phyloP scores from a whole-genome alignment of 306 rosid species.

The Quercus cerris region DNA sequence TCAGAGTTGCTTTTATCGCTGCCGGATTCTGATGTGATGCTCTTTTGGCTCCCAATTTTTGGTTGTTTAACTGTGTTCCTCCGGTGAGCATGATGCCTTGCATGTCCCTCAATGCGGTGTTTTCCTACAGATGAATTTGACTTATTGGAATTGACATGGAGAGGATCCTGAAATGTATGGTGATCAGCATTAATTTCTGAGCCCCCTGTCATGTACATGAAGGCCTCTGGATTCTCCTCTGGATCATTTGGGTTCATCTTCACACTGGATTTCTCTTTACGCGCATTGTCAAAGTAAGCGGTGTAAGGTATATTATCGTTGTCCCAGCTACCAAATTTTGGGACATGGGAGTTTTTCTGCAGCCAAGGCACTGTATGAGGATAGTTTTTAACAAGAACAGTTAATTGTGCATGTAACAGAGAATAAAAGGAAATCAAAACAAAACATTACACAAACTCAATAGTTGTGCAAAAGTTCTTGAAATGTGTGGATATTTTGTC shows the following conservation, averaged over 20 bases:
- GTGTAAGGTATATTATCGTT: conserved; percentile 41
- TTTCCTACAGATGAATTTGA: background rate
- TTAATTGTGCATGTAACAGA: background rate
- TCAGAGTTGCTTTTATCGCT: conserved; percentile 28
- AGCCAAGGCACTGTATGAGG: background rate
- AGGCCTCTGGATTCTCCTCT: conserved; percentile 40
- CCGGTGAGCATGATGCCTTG: background rate
- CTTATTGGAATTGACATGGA: background rate
- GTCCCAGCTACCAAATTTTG: conserved; percentile 55
- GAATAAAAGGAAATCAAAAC: background rate
- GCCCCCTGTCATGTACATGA: background rate
- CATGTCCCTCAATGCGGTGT: background rate
- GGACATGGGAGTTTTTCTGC: conserved; percentile 33
- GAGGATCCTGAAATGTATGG: background rate
- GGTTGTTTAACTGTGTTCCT: background rate
- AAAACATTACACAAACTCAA: background rate
- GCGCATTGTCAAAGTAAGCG: conserved; percentile 39
- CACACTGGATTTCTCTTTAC: conserved; percentile 14
- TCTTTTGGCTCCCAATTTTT: background rate
- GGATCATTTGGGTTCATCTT: conserved; percentile 50
- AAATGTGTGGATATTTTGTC: too few species aligned
- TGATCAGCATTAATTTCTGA: background rate
- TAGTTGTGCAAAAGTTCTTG: too few species aligned
- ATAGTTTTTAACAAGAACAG: background rate
- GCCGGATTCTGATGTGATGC: conserved; percentile 2